Evolutionary conservation across 352 stramenopile genomes (phyloP).

Genomic region (Bremia lactucae): DNA sequence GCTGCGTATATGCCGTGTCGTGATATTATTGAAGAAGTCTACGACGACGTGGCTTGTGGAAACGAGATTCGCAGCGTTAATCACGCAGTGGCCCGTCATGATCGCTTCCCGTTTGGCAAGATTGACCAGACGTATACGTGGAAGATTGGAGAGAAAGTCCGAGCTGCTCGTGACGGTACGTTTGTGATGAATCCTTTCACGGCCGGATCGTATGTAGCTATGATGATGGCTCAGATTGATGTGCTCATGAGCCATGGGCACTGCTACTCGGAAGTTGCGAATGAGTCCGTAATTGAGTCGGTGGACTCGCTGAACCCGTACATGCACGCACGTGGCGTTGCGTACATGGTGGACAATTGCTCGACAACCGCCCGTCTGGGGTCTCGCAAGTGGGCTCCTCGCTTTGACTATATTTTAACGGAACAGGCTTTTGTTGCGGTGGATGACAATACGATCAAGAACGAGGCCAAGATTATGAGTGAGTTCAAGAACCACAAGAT

Average conservation of each 20-base stretch:
- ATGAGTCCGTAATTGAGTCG: constrained; percentile 98
- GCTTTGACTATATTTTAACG: constrained; percentile 98
- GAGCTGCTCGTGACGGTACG: constrained; percentile 88
- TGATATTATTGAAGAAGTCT: constrained; percentile 97
- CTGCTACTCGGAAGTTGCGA: constrained; percentile 97
- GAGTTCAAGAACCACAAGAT: constrained; percentile 95
- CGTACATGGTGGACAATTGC: constrained; percentile 99
- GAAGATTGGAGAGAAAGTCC: constrained; percentile 95
- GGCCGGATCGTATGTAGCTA: constrained; percentile 94
- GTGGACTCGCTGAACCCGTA: constrained; percentile 97
- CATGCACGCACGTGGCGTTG: constrained; percentile 96
- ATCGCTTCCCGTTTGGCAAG: constrained; percentile 94
- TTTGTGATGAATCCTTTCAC: constrained; percentile 97
- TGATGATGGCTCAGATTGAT: constrained; percentile 98
- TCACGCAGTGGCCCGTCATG: constrained; percentile 91
- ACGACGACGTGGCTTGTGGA: constrained; percentile 94
- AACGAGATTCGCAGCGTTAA: constrained; percentile 98
- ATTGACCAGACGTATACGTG: constrained; percentile 96
- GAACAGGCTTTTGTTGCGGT: constrained; percentile 94
- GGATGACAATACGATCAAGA: constrained; percentile 87
- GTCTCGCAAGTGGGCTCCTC: constrained; percentile 95
- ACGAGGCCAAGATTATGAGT: constrained; percentile 82
- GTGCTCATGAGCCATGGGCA: constrained; percentile 92
- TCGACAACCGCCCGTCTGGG: constrained; percentile 96
- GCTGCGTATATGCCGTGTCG: constrained; percentile 92